Evolutionary conservation across 257 asterid genomes (phyloP).

Genomic region (Oldenlandia corymbosa): DNA sequence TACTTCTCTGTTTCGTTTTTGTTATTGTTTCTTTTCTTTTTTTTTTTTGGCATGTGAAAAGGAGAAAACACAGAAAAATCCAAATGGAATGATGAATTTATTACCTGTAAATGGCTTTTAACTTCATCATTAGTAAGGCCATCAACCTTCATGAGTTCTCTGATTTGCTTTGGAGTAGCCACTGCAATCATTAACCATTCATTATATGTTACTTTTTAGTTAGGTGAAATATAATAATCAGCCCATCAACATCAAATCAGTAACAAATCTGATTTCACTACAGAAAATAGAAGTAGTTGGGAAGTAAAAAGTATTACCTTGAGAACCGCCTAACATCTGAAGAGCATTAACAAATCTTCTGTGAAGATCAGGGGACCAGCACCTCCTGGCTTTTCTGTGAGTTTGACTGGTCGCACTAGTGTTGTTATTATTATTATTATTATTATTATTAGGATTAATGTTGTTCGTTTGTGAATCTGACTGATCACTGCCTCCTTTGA

Average conservation of each 20-base stretch:
- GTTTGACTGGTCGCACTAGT: conserved; percentile 38
- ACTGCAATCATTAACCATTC: conserved; percentile 47
- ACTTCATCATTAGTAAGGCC: conserved; percentile 99
- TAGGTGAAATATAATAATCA: conserved; percentile 7
- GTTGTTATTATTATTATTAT: too few relatives aligned
- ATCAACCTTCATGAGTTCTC: conserved; percentile 96
- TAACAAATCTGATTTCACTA: neutral
- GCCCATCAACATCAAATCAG: neutral
- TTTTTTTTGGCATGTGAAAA: too few relatives aligned
- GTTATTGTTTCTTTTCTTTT: neutral
- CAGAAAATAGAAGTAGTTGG: neutral
- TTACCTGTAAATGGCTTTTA: conserved; percentile 94
- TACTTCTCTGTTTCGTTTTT: neutral
- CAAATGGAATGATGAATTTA: too few relatives aligned
- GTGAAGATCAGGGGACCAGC: conserved; percentile 98
- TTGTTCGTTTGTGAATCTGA: conserved; percentile 24
- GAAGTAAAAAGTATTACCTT: conserved; percentile 43
- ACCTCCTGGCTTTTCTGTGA: conserved; percentile 89
- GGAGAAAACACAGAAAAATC: neutral
- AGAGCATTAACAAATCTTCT: conserved; percentile 91
- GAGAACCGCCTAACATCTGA: conserved; percentile 97
- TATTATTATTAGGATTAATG: conserved; percentile 10
- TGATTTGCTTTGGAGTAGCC: conserved; percentile 94
- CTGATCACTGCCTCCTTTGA: conserved; percentile 10
- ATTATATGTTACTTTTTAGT: neutral